A percentile compares a stretch with the other conserved stretches of the same genome.
phyloP scores from a whole-genome alignment of 2,329 filamentous ascomycete species.

The Kalmusia sp. region DNA sequence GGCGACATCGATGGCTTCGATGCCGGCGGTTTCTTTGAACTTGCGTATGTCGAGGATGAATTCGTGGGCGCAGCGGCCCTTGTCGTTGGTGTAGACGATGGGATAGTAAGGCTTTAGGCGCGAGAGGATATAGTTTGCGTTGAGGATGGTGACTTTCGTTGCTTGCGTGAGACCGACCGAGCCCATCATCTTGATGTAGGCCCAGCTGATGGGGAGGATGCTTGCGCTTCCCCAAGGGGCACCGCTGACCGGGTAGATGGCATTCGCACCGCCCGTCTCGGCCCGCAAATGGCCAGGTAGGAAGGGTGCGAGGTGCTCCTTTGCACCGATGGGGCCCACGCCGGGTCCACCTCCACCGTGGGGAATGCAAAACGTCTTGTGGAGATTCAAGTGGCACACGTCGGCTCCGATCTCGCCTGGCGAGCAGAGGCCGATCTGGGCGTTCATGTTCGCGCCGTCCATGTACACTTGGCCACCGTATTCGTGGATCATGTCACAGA shows the following conservation, averaged over 20 bases:
- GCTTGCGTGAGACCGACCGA: slow-evolving; percentile 82
- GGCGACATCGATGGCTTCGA: slow-evolving; percentile 94
- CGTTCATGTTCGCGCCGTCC: slow-evolving; percentile 99
- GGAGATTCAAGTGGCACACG: slow-evolving; percentile 94
- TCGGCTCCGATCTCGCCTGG: slow-evolving; percentile 95
- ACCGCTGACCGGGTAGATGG: slow-evolving; percentile 77
- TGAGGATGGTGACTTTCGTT: slow-evolving; percentile 90
- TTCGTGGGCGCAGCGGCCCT: slow-evolving; percentile 91
- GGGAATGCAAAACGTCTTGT: slow-evolving; percentile 99
- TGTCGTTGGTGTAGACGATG: slow-evolving; percentile 91
- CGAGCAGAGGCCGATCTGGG: slow-evolving; percentile 93
- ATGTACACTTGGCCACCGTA: slow-evolving; percentile 96
- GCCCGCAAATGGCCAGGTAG: slow-evolving; percentile 75
- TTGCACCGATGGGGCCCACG: slow-evolving; percentile 92
- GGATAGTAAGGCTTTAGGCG: slow-evolving; percentile 85
- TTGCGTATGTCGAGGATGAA: slow-evolving; percentile 91
- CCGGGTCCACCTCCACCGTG: slow-evolving; percentile 94
- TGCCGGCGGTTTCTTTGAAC: slow-evolving; percentile 81
- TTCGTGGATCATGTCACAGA: slow-evolving; percentile 83
- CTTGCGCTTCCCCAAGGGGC: slow-evolving; percentile 87
- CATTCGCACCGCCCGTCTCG: slow-evolving; percentile 62
- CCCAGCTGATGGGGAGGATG: slow-evolving; percentile 93
- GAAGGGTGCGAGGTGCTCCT: slow-evolving; percentile 77
- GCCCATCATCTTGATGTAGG: slow-evolving; percentile 95
- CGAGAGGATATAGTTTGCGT: slow-evolving; percentile 95